Base-by-base conservation (phyloP, 768 basidiomycete species). In the Mycena venus region DNA sequence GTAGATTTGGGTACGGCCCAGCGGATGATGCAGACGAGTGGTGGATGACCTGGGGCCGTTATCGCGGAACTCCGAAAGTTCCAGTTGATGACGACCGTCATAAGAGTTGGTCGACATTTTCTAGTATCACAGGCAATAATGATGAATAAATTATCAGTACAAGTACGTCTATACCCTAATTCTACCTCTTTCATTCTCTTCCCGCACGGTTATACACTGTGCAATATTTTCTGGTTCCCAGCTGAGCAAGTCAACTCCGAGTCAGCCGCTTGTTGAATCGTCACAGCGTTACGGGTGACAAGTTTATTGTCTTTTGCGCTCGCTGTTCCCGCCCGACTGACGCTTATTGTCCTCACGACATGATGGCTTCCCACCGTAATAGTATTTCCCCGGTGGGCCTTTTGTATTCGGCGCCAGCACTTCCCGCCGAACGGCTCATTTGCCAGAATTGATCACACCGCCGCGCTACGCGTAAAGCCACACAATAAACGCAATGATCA, bases 1-100 rank as follows among this genome's bases (percentile, higher is more conserved):
- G 3, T 59, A 70, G 68, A 15, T 70, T 70, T 36, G 47, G 25
- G 3, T 70, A 70, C 19, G 68, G 62, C 21, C 58, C 68, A 1
- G 9, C 47, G 25, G 68, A 70, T 19, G 68, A 70, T 38, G 68
- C 68, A 21, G 68, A 70, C n/a, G 68, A 70, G 36, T 70, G 60
- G 59, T 70, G 68, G 68, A 27, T 70, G 34, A 21, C 68, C 23
- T 70, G 68, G 68, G 68, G 68, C 17, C 59, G 68, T 10, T 62
- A 27, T 25, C 51, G 51, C 1, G 25, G 29, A 23, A 25, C 47
- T 8, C n/a, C 47, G 1, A 8, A 25, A 10, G 47, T 49, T 49
- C 47, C 47, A n/a, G n/a, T n/a, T n/a, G n/a, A n/a, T n/a, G n/a
- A n/a, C n/a, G n/a, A n/a, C n/a, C n/a, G n/a, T n/a, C 36, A 38